phyloP scores from a whole-genome alignment of 1,284 basidiomycete genomes.

The Sutorius eximius region DNA sequence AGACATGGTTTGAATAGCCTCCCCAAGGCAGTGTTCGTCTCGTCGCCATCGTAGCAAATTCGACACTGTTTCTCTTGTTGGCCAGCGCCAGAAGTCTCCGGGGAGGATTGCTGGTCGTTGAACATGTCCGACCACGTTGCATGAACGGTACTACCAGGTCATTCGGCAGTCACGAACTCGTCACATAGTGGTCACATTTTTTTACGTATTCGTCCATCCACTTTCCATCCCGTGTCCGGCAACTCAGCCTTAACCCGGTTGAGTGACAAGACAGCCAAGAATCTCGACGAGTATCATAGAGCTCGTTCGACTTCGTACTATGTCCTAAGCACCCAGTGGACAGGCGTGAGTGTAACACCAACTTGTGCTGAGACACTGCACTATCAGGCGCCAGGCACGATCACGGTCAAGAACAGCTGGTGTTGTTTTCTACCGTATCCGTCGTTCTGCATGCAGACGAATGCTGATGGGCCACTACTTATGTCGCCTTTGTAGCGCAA shows the following conservation, averaged over 20 bases:
- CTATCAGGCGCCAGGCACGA: background rate
- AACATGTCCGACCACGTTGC: constrained; percentile 19
- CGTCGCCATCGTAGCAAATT: constrained; percentile 69
- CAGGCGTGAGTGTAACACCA: background rate
- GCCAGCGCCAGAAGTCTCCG: constrained; percentile 2
- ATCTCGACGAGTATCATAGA: background rate
- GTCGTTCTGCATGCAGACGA: constrained; percentile 1
- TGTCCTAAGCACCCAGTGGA: background rate
- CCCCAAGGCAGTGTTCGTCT: constrained; percentile 56
- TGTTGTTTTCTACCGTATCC: constrained; percentile 3
- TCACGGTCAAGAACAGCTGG: background rate
- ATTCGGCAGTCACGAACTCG: background rate
- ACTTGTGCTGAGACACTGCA: background rate
- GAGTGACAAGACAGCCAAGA: background rate
- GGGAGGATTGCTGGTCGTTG: constrained; percentile 9
- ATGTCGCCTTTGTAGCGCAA: constrained; percentile 1
- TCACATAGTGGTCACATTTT: background rate
- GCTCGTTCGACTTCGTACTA: background rate
- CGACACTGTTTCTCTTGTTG: constrained; percentile 62
- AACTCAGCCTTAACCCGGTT: background rate
- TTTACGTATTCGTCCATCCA: background rate
- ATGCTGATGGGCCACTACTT: background rate
- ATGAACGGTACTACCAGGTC: background rate
- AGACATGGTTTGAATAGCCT: constrained; percentile 74
- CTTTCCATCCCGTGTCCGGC: background rate